Base-by-base conservation (phyloP, 495 filamentous ascomycete species). In the Apodospora peruviana region DNA sequence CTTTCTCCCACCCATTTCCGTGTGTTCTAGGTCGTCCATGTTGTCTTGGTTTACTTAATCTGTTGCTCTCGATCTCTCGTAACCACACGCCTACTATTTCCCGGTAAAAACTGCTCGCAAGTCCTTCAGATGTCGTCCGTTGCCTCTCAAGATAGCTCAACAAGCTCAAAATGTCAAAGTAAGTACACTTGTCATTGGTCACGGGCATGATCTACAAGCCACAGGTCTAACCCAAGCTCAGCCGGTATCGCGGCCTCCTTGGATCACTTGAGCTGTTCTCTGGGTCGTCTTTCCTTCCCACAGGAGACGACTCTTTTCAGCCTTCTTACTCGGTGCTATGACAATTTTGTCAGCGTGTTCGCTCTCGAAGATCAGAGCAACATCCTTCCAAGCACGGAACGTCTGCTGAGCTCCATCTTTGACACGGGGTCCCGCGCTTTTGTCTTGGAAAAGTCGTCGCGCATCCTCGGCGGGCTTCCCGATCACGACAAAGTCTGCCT, bases 401-500 rank as follows among this genome's bases (percentile, higher is more conserved):
- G 50, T 0, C 52, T 64, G 18, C 43, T 66, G 14, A 23, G 34
- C 40, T 43, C 59, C 42, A 59, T 58, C 47, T 59, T 65, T 40
- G 62, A 66, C 52, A 57, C 47, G 11, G 50, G 46, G 24, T 51
- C 46, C 10, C 56, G 41, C 7, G 50, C 52, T 39, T 55, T 60
- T 45, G 61, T 65, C 36, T 59, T 59, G 2, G 50, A 60, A 11
- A 45, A 55, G 3, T 52, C 48, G 3, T 42, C 43, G 1, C 49
- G 37, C 7, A 55, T 58, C 38, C 42, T 62, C 9, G 54, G 51
- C 10, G 53, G 41, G 0, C 52, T 64, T 14, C 52, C 55, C 23
- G 61, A 64, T 36, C 56, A 59, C 23, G 64, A 57, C 21, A 64
- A 45, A 39, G 38, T 53, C 2, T 45, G 36, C 12, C 43, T 67